These are phyloP conservation scores for Rhamnella rubrinervis DNA, from an alignment of 331 rosid genomes.

Conservation along the genomic window DNA sequence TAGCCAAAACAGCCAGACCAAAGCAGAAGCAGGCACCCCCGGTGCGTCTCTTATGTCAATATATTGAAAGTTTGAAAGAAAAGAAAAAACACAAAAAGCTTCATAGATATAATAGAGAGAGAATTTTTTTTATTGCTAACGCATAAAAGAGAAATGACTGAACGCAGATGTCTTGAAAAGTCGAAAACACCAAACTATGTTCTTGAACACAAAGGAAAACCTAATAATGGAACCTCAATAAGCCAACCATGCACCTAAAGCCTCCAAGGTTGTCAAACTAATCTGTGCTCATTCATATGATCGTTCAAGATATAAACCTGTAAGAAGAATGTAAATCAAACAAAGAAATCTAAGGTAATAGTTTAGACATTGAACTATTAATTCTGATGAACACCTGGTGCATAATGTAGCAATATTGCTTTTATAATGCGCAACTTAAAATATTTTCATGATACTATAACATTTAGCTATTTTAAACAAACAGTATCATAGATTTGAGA, in stretches of 20 bases:
- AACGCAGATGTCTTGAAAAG: slow-evolving; percentile 26
- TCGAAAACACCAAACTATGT: slow-evolving; percentile 44
- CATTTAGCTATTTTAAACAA: neutral
- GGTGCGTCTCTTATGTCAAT: slow-evolving; percentile 84
- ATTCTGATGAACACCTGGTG: no score
- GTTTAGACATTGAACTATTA: neutral
- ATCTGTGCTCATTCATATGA: slow-evolving; percentile 24
- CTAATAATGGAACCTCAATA: slow-evolving; percentile 20
- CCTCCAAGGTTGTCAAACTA: slow-evolving; percentile 33
- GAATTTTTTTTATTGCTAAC: slow-evolving; percentile 41
- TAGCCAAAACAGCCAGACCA: slow-evolving; percentile 41
- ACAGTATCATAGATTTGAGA: neutral
- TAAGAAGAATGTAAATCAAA: neutral
- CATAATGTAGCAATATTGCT: neutral
- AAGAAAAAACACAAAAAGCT: slow-evolving; percentile 12
- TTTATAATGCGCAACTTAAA: neutral
- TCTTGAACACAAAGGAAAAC: slow-evolving; percentile 38
- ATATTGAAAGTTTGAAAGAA: slow-evolving; percentile 8
- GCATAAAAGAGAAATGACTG: slow-evolving; percentile 15
- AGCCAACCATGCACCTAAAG: slow-evolving; percentile 29
- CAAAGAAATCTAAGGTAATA: neutral
- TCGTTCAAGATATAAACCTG: slow-evolving; percentile 37
- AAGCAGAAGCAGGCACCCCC: slow-evolving; percentile 94
- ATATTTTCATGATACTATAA: neutral
- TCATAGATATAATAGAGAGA: neutral